These are phyloP conservation scores for Fusarium floridanum DNA, from an alignment of 2,329 filamentous ascomycete species.

Conservation along the genomic window DNA sequence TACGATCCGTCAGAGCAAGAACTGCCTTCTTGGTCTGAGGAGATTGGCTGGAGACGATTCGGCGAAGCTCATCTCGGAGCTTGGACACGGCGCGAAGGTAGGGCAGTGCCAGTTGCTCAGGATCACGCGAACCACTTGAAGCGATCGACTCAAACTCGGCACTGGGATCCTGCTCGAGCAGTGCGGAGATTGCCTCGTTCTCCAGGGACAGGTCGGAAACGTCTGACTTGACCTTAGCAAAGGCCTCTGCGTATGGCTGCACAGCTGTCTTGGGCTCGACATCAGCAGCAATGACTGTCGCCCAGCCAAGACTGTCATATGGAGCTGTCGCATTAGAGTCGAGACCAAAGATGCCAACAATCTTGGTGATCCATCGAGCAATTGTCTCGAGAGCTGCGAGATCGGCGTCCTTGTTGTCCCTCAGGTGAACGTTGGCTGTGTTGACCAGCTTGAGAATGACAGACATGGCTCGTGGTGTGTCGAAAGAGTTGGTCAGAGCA, in stretches of 20 bases:
- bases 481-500: constrained; percentile 86
- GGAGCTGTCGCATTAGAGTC: constrained; percentile 70
- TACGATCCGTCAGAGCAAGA: constrained; percentile 80
- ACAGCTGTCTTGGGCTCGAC: constrained; percentile 62
- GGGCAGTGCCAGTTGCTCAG: constrained; percentile 66
- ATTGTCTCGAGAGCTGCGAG: constrained; percentile 65
- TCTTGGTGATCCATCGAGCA: constrained; percentile 84
- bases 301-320: constrained; percentile 70
- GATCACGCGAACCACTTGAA: constrained; percentile 61
- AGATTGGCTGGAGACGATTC: constrained; percentile 61
- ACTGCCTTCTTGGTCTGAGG: constrained; percentile 76
- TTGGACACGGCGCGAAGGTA: constrained; percentile 68
- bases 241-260: constrained; percentile 61
- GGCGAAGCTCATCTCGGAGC: constrained; percentile 73
- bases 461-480: constrained; percentile 84
- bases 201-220: constrained; percentile 62
- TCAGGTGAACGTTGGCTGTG: constrained; percentile 76
- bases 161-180: constrained; percentile 60
- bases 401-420: constrained; percentile 61
- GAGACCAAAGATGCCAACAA: constrained; percentile 87
- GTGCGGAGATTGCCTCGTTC: constrained; percentile 57
- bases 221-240: constrained; percentile 61
- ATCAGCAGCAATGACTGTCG: constrained; percentile 55
- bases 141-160: constrained; percentile 62
- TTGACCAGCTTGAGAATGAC: constrained; percentile 83